A percentile compares a stretch with the other conserved stretches of the same genome.
phyloP scores from a whole-genome alignment of 75 land plant species.

The Cryptomeria japonica region DNA sequence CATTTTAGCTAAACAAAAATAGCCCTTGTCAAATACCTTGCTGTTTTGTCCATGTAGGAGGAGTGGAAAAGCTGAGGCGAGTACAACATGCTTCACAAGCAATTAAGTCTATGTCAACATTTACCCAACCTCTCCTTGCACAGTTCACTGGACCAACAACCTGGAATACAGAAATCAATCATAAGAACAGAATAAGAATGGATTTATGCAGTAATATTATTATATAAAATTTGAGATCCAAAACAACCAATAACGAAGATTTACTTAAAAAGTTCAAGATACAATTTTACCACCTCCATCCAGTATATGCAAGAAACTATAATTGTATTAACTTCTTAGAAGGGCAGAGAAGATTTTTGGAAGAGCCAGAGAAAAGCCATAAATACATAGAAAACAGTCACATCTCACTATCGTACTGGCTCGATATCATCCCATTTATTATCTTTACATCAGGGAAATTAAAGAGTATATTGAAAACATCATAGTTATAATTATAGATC shows the following conservation, averaged over 20 bases:
- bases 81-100: slow-evolving; percentile 89
- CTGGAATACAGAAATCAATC: slow-evolving; percentile 22
- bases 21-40: slow-evolving; percentile 57
- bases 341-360: background rate
- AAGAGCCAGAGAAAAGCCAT: too few species aligned
- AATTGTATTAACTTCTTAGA: background rate
- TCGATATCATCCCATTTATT: too few species aligned
- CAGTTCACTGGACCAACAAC: slow-evolving; percentile 82
- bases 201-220: background rate
- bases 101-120: slow-evolving; percentile 82
- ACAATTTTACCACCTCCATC: background rate
- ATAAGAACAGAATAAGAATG: background rate
- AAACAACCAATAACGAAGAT: background rate
- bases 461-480: too few species aligned
- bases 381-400: too few species aligned
- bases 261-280: background rate
- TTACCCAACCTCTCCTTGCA: slow-evolving; percentile 98
- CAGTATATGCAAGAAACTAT: background rate
- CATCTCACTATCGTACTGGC: too few species aligned
- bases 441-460: too few species aligned
- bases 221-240: background rate
- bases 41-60: slow-evolving; percentile 72
- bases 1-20: background rate
- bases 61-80: slow-evolving; percentile 83
- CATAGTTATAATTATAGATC: too few species aligned